Evolutionary conservation across 2,329 filamentous ascomycete species (phyloP).

Genomic region (Ambrosiella cleistominuta): DNA sequence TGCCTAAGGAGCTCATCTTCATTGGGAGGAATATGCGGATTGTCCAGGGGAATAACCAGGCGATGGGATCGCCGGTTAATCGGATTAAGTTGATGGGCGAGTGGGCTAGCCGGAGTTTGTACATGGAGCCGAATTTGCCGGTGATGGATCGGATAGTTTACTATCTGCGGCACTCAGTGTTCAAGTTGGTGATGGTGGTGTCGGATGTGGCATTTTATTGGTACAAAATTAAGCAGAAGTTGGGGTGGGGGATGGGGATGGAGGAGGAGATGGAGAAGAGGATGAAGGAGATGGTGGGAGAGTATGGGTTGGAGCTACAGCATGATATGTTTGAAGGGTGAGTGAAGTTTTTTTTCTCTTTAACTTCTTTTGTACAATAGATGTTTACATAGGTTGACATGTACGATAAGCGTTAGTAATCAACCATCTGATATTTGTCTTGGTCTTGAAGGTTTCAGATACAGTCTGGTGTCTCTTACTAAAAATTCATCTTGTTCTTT

Average conservation of each 20-base stretch:
- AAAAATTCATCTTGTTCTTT: too few relatives aligned
- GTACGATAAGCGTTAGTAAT: too few relatives aligned
- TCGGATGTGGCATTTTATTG: conserved; percentile 75
- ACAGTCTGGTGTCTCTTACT: too few relatives aligned
- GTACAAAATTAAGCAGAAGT: conserved; percentile 55
- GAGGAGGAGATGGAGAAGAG: conserved; percentile 82
- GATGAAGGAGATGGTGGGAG: conserved; percentile 76
- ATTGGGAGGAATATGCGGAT: conserved; percentile 84
- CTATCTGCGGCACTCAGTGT: conserved; percentile 63
- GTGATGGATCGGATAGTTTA: conserved; percentile 46
- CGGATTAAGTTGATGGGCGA: conserved; percentile 82
- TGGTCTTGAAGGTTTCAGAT: too few relatives aligned
- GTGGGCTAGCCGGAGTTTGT: conserved; percentile 76
- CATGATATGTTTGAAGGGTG: conserved; percentile 77
- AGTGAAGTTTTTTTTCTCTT: conserved; percentile 10
- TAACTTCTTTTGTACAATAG: not conserved
- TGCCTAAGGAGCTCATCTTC: conserved; percentile 81
- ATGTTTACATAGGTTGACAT: too few relatives aligned
- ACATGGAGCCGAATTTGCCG: conserved; percentile 50
- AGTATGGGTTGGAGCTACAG: conserved; percentile 80
- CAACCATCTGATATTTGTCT: too few relatives aligned
- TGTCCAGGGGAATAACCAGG: conserved; percentile 85
- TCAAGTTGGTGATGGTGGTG: conserved; percentile 55
- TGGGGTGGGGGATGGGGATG: conserved; percentile 69
- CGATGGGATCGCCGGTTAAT: conserved; percentile 76